Conservation (phyloP, 2,329 filamentous ascomycete species). For the Aspergillus ustus region DNA sequence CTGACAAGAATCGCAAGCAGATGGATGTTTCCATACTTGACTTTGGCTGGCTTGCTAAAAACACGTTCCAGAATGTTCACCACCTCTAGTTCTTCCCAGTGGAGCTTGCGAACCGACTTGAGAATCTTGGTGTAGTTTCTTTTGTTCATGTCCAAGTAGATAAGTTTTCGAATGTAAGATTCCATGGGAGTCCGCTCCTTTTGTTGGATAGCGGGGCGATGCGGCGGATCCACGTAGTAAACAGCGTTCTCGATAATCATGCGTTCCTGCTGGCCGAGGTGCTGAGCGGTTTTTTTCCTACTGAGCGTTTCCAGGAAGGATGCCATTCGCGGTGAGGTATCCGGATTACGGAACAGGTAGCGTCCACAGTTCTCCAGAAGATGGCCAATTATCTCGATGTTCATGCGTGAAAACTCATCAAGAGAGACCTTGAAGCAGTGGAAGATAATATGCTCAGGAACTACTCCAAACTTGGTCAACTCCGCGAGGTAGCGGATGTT, state of each 20-base stretch:
- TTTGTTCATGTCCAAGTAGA: constrained; percentile 93
- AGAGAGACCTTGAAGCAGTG: constrained; percentile 97
- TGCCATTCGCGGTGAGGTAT: constrained; percentile 89
- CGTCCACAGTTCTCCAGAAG: constrained; percentile 94
- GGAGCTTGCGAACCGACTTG: constrained; percentile 91
- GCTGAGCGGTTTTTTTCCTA: constrained; percentile 93
- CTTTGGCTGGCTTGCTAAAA: constrained; percentile 94
- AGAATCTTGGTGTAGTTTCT: constrained; percentile 91
- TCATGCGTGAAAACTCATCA: constrained; percentile 98
- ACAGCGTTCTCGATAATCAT: constrained; percentile 99
- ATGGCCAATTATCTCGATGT: constrained; percentile 97
- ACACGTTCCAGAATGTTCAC: constrained; percentile 82
- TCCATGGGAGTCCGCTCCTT: constrained; percentile 95
- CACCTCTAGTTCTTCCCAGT: constrained; percentile 94
- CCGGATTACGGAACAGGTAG: constrained; percentile 88
- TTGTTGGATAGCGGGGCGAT: constrained; percentile 90
- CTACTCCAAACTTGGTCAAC: constrained; percentile 95
- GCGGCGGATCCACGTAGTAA: constrained; percentile 96
- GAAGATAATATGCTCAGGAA: constrained; percentile 98
- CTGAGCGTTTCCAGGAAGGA: constrained; percentile 94
- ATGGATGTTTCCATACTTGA: constrained; percentile 97
- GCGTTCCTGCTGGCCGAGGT: constrained; percentile 91
- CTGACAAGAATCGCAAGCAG: constrained; percentile 87
- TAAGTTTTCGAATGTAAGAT: constrained; percentile 86
- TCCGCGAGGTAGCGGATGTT: constrained; percentile 98